Base-by-base conservation (phyloP, 2,329 filamentous ascomycete genomes). In the Epichloe elymi region DNA sequence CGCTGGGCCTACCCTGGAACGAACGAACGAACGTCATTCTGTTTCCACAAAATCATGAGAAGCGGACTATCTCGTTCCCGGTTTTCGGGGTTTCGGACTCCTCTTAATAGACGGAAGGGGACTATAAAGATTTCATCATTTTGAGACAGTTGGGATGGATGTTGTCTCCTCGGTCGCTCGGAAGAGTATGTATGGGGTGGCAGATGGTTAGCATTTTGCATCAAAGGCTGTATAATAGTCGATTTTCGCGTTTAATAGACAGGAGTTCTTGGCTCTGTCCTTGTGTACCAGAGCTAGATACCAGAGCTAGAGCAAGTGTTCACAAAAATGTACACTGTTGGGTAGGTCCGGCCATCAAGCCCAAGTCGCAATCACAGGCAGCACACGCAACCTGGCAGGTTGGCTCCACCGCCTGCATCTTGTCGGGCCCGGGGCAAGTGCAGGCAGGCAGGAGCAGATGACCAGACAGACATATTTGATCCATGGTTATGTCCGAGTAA, bases 211-310 rank as follows among this genome's bases (percentile, higher is more conserved):
- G 54, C 51, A 48, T 23, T 52, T 52, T 51, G 54, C 53, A 52
- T 52, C 54, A 43, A 55, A 55, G 58, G 57, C 56, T 64, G 62
- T 63, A 64, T 59, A 61, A 60, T 63, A 63, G 59, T 61, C 55
- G 53, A 53, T 58, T 59, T 62, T 37, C 51, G 43, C 41, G 43
- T 56, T 52, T 51, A 51, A 51, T 56, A 53, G 52, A 54, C 33
- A 37, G 30, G 33, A 44, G 43, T 48, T 52, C 20, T 30, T 47
- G 8, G 26, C 26, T 30, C 26, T 30, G 10, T 30, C 8, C 26
- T 4, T 30, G 26, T n/a, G n/a, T 11, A 30, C 10, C 26, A 30
- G 26, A 30, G 26, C 26, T 30, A 11, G 26, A 30, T 11, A 30
- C 10, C 26, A 30, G 26, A 30, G 26, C 26, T 30, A 11, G 26